phyloP scores from a whole-genome alignment of 192 early-diverging fungal species.

The Backusella liffmaniae region DNA sequence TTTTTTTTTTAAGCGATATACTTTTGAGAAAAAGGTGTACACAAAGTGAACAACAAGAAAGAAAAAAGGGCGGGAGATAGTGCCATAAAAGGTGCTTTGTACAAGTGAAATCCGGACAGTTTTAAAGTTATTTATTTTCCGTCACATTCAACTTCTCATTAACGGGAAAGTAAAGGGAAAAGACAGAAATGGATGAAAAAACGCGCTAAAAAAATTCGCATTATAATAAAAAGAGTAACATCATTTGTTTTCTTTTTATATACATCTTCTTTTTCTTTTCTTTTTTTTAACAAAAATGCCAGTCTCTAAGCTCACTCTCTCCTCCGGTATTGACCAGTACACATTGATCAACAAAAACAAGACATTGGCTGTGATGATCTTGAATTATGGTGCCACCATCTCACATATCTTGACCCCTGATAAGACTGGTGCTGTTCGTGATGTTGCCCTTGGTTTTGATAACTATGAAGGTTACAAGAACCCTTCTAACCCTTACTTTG shows the following conservation, averaged over 20 bases:
- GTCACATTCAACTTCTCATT: background rate
- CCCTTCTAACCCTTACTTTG: slow-evolving; percentile 71
- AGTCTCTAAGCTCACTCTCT: slow-evolving; percentile 21
- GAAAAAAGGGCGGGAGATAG: too few species aligned
- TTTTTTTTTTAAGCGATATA: too few species aligned
- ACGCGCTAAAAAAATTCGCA: slow-evolving; percentile 12
- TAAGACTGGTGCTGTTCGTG: slow-evolving; percentile 46
- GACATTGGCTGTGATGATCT: slow-evolving; percentile 42
- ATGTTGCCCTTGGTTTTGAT: slow-evolving; percentile 78
- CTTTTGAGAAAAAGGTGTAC: too few species aligned
- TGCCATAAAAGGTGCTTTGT: background rate
- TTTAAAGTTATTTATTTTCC: slow-evolving; percentile 1
- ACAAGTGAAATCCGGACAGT: background rate
- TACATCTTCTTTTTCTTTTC: background rate
- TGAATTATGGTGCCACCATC: slow-evolving; percentile 69
- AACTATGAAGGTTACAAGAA: slow-evolving; percentile 45
- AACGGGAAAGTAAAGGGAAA: background rate
- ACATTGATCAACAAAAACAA: slow-evolving; percentile 31
- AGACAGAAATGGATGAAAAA: background rate
- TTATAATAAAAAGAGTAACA: background rate
- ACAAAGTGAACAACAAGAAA: background rate
- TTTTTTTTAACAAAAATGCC: slow-evolving; percentile 11
- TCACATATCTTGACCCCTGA: slow-evolving; percentile 64
- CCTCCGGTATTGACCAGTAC: slow-evolving; percentile 32
- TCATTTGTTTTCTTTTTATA: background rate